phyloP scores from a whole-genome alignment of 257 asterid species.

The Solanum stenotomum region DNA sequence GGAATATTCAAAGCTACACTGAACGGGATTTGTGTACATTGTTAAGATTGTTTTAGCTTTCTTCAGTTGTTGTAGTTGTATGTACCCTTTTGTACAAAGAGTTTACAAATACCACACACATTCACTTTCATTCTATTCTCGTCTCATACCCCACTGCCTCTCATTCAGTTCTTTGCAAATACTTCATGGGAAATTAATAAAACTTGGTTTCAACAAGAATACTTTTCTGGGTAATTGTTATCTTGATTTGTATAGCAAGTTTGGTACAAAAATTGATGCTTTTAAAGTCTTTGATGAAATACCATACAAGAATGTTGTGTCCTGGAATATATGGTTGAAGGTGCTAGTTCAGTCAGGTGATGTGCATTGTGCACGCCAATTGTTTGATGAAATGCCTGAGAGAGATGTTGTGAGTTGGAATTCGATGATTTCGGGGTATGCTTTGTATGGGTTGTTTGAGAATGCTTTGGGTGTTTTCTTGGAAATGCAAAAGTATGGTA shows the following conservation, averaged over 20 bases:
- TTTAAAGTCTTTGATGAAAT: conserved; percentile 37
- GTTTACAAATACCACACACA: conserved; percentile 16
- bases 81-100: conserved; percentile 31
- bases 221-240: conserved; percentile 48
- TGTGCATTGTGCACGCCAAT: conserved; percentile 24
- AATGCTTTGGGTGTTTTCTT: conserved; percentile 31
- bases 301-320: conserved; percentile 28
- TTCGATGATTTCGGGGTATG: conserved; percentile 51
- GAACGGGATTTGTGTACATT: too few species aligned
- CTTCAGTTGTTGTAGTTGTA: conserved; percentile 12
- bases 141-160: conserved; percentile 23
- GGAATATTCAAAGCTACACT: neutral
- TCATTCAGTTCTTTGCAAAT: conserved; percentile 30
- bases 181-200: conserved; percentile 47
- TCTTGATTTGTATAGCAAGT: conserved; percentile 34
- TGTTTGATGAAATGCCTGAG: conserved; percentile 64
- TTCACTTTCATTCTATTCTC: conserved; percentile 25
- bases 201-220: conserved; percentile 34
- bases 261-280: conserved; percentile 33
- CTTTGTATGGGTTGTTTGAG: conserved; percentile 24
- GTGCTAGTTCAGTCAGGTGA: conserved; percentile 11
- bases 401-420: conserved; percentile 71
- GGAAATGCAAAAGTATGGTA: conserved; percentile 27
- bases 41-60: too few species aligned
- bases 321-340: conserved; percentile 58